These are phyloP conservation scores for Mariannaea sp. DNA, from an alignment of 2,329 filamentous ascomycete genomes.

Conservation along the genomic window DNA sequence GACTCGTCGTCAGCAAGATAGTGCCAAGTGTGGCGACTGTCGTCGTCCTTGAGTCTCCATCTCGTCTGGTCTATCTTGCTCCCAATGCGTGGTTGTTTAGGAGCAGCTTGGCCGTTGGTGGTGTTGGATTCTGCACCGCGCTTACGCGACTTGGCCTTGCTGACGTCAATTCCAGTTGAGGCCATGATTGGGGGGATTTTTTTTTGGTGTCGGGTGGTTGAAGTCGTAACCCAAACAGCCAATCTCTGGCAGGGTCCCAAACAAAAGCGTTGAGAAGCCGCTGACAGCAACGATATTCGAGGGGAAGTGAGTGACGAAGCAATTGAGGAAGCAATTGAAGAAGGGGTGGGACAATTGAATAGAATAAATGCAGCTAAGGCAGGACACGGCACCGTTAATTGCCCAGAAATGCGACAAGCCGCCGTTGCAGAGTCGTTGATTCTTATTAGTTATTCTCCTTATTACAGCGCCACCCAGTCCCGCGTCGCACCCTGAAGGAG, in stretches of 20 bases:
- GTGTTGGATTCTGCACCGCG: conserved; percentile 47
- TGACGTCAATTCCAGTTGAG: conserved; percentile 39
- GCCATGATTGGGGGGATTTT: conserved; percentile 38
- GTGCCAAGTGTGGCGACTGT: conserved; percentile 90
- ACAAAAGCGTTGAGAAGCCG: too few relatives aligned
- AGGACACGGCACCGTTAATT: not conserved
- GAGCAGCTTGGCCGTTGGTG: conserved; percentile 40
- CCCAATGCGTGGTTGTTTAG: conserved; percentile 54
- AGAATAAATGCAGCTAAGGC: not conserved
- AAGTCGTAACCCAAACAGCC: conserved; percentile 2
- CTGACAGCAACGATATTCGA: too few relatives aligned
- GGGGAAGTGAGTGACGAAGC: too few relatives aligned
- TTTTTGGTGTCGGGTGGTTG: not conserved
- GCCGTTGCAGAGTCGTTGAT: too few relatives aligned
- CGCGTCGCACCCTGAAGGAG: too few relatives aligned
- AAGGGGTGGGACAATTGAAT: not conserved
- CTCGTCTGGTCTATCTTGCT: conserved; percentile 75
- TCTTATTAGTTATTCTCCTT: too few relatives aligned
- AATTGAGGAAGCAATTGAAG: conserved; percentile 4
- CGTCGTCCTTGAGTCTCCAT: conserved; percentile 85
- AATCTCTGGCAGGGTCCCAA: not conserved
- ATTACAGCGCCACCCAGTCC: conserved; percentile 1
- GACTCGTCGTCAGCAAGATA: conserved; percentile 80
- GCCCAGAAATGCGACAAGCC: not conserved
- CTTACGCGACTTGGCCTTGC: conserved; percentile 47